Evolutionary conservation across 2,329 filamentous ascomycete species (phyloP), one percentile per base, ranked within the genome.

Genomic region (Volutella citrinella): DNA sequence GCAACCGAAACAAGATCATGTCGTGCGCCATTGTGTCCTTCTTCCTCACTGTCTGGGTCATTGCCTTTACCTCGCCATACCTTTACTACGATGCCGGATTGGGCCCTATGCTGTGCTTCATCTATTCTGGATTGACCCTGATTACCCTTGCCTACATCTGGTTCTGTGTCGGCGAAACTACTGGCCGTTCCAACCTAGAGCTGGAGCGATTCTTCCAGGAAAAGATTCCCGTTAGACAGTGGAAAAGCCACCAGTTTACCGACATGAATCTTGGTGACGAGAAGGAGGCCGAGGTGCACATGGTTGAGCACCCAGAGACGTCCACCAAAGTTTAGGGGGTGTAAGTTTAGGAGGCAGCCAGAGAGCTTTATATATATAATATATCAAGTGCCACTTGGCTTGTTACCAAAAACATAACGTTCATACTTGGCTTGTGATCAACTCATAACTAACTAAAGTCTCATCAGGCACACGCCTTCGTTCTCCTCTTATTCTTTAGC

Each of bases 1-100:
- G 55, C 10, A 69, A 70, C 48, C 49, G 61, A 32, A 69, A 67
- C 50, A 69, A 69, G 48, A 70, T 70, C 46, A 65, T 60, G 21
- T 57, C 63, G 10, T 52, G 55, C 21, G 55, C 64, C 3, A 61
- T 69, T 7, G 61, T 54, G 5, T 57, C 53, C 15, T 68, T 68
- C 55, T 68, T 46, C 38, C 42, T 51, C 34, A 59, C 55, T 12
- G 40, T 38, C 23, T 61, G 59, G 57, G 45, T 52, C 22, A 51
- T 59, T 21, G 47, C 48, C 10, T 62, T 62, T 37, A 60, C 57
- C 9, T 46, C 45, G 10, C 59, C 57, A 2, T 62, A 62, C 33
- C 41, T 62, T 25, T 62, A 62, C 46, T 60, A 61, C 40, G 36
- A 43, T 8, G 57, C 41, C 1, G 43, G 48, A 6, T 40, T 60